phyloP scores from a whole-genome alignment of 2,329 filamentous ascomycete species.

The Aspergillus japonicus region DNA sequence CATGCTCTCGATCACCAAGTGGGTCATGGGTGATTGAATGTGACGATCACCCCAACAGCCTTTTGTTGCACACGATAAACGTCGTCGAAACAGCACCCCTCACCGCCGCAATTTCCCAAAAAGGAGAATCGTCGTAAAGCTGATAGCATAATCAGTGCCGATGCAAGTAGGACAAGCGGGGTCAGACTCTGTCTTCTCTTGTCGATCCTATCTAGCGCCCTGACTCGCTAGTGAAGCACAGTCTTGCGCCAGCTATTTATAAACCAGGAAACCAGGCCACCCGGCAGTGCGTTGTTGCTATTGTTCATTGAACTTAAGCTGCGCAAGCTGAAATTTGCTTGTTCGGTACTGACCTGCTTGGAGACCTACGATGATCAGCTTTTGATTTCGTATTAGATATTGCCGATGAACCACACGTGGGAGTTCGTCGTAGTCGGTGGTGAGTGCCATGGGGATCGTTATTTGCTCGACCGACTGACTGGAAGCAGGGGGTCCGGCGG shows the following conservation, averaged over 20 bases:
- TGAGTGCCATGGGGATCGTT: not conserved
- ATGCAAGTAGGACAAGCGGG: not conserved
- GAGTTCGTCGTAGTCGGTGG: slow-evolving; percentile 9
- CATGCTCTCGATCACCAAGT: too few species aligned
- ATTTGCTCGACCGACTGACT: not conserved
- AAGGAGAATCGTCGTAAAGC: not conserved
- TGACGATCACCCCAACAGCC: not conserved
- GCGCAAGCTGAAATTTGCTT: not conserved
- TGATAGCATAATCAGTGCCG: not conserved
- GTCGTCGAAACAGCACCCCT: not conserved
- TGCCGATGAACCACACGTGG: not conserved
- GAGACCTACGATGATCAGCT: not conserved
- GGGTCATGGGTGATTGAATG: not conserved
- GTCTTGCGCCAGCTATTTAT: not conserved
- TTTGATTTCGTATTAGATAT: not conserved
- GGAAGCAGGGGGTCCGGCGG: slow-evolving; percentile 58
- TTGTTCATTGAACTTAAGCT: not conserved
- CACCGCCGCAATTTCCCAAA: not conserved
- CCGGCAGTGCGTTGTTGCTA: not conserved
- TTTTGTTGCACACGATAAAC: not conserved
- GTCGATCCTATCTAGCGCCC: not conserved
- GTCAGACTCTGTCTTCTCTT: not conserved
- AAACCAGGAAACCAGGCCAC: not conserved
- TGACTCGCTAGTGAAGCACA: not conserved
- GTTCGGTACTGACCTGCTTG: not conserved